Evolutionary conservation across 345 rosid species (phyloP).

Genomic region (Clarkia xantiana): DNA sequence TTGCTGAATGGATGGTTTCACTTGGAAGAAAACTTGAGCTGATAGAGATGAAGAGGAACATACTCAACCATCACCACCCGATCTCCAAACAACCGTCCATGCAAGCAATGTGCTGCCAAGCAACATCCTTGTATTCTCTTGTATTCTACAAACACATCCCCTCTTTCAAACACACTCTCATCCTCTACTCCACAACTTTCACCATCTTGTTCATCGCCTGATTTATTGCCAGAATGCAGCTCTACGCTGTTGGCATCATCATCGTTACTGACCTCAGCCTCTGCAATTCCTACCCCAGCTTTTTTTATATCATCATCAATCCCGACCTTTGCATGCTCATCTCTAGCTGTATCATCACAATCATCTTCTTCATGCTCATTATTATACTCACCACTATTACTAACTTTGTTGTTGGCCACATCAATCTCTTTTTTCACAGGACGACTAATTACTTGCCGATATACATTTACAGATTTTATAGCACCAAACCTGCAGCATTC

Average conservation of each 20-base stretch:
- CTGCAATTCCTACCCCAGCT: no score
- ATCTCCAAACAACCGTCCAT: slow-evolving; percentile 49
- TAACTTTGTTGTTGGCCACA: not conserved
- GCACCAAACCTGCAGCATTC: slow-evolving; percentile 73
- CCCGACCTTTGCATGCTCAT: no score
- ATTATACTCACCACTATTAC: slow-evolving; percentile 15
- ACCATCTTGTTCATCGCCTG: no score
- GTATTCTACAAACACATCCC: slow-evolving; percentile 64
- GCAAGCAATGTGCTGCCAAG: slow-evolving; percentile 59
- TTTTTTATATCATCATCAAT: slow-evolving; percentile 8
- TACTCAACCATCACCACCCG: slow-evolving; percentile 44
- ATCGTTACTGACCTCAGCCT: no score
- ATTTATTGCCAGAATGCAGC: no score
- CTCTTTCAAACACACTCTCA: slow-evolving; percentile 32
- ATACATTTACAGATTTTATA: slow-evolving; percentile 56
- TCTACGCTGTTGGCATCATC: no score
- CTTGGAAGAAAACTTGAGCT: slow-evolving; percentile 24
- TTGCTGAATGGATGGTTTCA: no score
- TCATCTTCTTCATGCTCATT: slow-evolving; percentile 7
- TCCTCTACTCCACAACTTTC: no score
- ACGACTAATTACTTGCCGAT: slow-evolving; percentile 18
- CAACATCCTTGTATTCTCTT: slow-evolving; percentile 59
- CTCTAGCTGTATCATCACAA: slow-evolving; percentile 7
- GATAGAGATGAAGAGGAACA: slow-evolving; percentile 41
- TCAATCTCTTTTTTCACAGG: not conserved